Evolutionary conservation across 352 stramenopile genomes (phyloP).

Genomic region (Albugo laibachii): DNA sequence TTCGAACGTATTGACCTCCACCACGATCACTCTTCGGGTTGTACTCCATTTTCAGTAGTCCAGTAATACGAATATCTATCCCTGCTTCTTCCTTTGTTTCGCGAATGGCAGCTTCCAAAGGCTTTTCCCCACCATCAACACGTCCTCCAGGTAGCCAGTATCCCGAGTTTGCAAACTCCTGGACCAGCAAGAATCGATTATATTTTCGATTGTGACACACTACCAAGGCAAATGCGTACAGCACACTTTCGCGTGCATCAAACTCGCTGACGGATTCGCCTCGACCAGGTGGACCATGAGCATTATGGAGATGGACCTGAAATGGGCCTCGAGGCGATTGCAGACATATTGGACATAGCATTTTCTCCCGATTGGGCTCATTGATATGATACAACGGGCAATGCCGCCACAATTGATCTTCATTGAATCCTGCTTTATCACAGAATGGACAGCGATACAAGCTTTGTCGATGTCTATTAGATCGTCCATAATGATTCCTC

Average conservation of each 20-base stretch:
- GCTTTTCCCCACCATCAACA: constrained; percentile 64
- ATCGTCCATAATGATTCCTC: too few relatives aligned
- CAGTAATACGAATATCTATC: constrained; percentile 60
- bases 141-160: constrained; percentile 65
- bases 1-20: constrained; percentile 53
- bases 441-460: constrained; percentile 36
- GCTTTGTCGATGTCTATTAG: too few relatives aligned
- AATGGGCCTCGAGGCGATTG: constrained; percentile 43
- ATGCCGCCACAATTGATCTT: constrained; percentile 72
- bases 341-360: constrained; percentile 56
- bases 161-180: constrained; percentile 73
- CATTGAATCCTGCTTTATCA: constrained; percentile 37
- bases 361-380: constrained; percentile 47
- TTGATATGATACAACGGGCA: constrained; percentile 76
- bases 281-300: constrained; percentile 48
- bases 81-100: constrained; percentile 77
- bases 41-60: constrained; percentile 69
- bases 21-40: constrained; percentile 59
- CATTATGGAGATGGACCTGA: constrained; percentile 75
- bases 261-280: constrained; percentile 74
- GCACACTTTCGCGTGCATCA: constrained; percentile 34
- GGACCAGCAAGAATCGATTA: constrained; percentile 67
- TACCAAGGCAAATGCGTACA: constrained; percentile 73
- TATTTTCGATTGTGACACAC: constrained; percentile 68
- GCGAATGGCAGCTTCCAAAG: constrained; percentile 44